Conservation (phyloP, 345 rosid genomes). For the Pistacia vera region DNA sequence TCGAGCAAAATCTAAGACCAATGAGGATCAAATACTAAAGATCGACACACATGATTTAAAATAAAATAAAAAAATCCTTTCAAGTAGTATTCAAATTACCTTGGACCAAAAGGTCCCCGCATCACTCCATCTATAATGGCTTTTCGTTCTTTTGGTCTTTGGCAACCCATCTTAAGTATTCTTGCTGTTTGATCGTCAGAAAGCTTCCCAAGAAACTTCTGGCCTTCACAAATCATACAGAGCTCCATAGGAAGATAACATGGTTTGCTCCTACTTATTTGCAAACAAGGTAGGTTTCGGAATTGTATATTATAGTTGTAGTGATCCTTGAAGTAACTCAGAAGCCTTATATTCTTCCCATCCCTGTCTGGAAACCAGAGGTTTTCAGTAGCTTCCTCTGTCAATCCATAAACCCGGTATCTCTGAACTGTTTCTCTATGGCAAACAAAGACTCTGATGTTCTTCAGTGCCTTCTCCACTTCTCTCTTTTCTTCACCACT, state of each 20-base stretch:
- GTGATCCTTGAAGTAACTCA: conserved; percentile 88
- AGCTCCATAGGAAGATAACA: conserved; percentile 99
- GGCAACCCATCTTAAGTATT: conserved; percentile 94
- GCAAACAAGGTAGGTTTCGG: conserved; percentile 88
- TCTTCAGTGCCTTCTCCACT: conserved; percentile 81
- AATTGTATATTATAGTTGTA: conserved; percentile 74
- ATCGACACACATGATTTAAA: background rate
- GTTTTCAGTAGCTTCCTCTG: conserved; percentile 72
- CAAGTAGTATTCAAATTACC: conserved; percentile 43
- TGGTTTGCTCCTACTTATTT: conserved; percentile 85
- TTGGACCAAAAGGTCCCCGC: conserved; percentile 84
- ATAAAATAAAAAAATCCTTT: background rate
- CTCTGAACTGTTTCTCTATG: conserved; percentile 94
- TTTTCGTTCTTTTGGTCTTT: conserved; percentile 83
- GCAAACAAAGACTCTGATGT: conserved; percentile 86
- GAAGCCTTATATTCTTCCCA: conserved; percentile 70
- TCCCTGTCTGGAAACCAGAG: conserved; percentile 82
- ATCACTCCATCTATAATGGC: conserved; percentile 75
- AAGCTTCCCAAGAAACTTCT: conserved; percentile 95
- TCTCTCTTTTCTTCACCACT: conserved; percentile 74
- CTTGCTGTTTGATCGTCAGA: conserved; percentile 94
- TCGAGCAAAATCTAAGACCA: background rate
- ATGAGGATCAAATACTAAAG: background rate
- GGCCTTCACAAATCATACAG: conserved; percentile 96
- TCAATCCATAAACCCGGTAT: conserved; percentile 81